Conservation (phyloP, 148 eudicot species). For the Chenopodium quinoa region DNA sequence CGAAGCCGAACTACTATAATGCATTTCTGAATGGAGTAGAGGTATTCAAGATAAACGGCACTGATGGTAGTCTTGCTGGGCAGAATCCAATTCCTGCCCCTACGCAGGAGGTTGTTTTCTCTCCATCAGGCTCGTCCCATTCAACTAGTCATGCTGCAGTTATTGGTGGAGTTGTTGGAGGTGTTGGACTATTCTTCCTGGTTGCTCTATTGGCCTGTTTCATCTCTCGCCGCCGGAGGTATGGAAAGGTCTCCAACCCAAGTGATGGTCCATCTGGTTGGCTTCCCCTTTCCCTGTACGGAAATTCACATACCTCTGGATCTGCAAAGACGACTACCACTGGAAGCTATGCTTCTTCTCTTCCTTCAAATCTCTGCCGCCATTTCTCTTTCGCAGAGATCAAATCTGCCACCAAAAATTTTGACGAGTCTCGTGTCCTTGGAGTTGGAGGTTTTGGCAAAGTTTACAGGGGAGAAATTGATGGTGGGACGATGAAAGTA, state of each 20-base stretch:
- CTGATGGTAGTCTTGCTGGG: conserved; percentile 69
- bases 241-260: conserved; percentile 57
- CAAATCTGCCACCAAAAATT: conserved; percentile 85
- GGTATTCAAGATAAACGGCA: conserved; percentile 67
- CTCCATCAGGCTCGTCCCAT: conserved; percentile 14
- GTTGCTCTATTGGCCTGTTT: conserved; percentile 52
- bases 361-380: conserved; percentile 84
- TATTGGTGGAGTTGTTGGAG: conserved; percentile 84
- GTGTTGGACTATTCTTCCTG: conserved; percentile 44
- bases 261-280: conserved; percentile 87
- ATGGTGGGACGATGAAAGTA: conserved; percentile 65
- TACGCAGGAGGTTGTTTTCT: conserved; percentile 26
- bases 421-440: conserved; percentile 83
- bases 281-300: conserved; percentile 92
- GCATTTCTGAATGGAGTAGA: conserved; percentile 87
- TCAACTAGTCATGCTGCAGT: conserved; percentile 37
- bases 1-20: conserved; percentile 46
- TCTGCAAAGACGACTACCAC: conserved; percentile 82
- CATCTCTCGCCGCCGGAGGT: conserved; percentile 43
- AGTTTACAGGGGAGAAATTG: conserved; percentile 85
- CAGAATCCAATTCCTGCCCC: conserved; percentile 77
- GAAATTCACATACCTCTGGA: conserved; percentile 81
- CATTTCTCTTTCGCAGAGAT: conserved; percentile 91
- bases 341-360: conserved; percentile 81
- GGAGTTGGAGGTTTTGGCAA: conserved; percentile 98